Evolutionary conservation across 257 asterid genomes (phyloP), one percentile per base, ranked within the genome.

Genomic region (Plantago elongata): DNA sequence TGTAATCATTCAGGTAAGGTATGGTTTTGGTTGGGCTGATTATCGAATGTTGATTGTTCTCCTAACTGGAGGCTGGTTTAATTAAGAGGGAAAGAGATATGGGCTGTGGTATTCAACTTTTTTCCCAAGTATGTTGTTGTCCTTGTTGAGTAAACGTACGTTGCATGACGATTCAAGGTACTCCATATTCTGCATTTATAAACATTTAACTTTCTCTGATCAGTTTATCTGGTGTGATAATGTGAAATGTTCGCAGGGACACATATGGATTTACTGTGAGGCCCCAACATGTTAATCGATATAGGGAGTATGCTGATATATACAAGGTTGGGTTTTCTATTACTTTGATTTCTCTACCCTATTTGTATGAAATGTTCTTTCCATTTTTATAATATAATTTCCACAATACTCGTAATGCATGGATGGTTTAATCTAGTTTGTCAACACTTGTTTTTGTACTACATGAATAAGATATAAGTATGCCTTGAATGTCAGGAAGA

Each of bases 211-310:
- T 57, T 37, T 59, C 47, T 45, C 22, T 48, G 5, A 34, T 5
- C 40, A 0, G 5, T 14, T 37, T 9, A 64, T 47, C 42, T 45
- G 27, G 48, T 17, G 50, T 66, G 64, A 43, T 63, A 62, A 72
- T n/a, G 27, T 22, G 27, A 22, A 22, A 52, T 78, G 42, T 57
- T 79, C 62, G 49, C 89, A 92, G 99, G 97, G 99, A 89, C 81
- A 74, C 99, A 14, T 89, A 89, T 80, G 99, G 99, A 59, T 92
- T 92, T 83, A 81, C 90, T 69, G 95, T 92, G 86, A 92, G 97
- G 76, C 96, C 99, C 74, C 96, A 89, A 62, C 89, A 86, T 77
- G 77, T 74, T 67, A 88, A 86, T 66, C 77, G 80, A 72, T 92
- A 72, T 74, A 80, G 84, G 54, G 94, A 89, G 74, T 83, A 92